Conservation (phyloP, 106 monocot species). For the Phalaenopsis aphrodite region DNA sequence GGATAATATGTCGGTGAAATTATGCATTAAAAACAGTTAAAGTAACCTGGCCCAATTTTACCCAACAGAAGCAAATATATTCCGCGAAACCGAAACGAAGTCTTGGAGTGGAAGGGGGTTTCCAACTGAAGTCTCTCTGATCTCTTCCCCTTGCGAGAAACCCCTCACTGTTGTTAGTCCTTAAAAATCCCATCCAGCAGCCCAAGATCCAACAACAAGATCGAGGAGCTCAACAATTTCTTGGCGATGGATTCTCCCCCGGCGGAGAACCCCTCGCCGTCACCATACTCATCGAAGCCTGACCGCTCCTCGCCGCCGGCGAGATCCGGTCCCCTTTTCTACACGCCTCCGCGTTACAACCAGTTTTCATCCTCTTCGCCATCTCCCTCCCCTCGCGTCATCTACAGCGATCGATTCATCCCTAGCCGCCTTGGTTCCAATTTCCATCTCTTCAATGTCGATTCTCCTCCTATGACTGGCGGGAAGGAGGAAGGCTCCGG, state of each 20-base stretch:
- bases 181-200: background rate
- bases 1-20: too few species aligned
- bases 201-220: background rate
- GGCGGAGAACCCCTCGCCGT: slow-evolving; percentile 22
- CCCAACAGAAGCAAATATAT: slow-evolving; percentile 4
- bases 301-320: background rate
- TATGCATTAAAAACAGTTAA: too few species aligned
- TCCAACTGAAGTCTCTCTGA: background rate
- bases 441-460: slow-evolving; percentile 55
- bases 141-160: background rate
- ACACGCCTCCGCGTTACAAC: slow-evolving; percentile 3
- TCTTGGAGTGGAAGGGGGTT: background rate
- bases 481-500: slow-evolving; percentile 24
- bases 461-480: slow-evolving; percentile 4
- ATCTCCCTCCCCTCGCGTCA: slow-evolving; percentile 20
- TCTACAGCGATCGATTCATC: slow-evolving; percentile 81
- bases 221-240: background rate
- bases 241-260: slow-evolving; percentile 11
- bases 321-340: slow-evolving; percentile 6
- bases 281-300: slow-evolving; percentile 5
- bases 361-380: slow-evolving; percentile 11
- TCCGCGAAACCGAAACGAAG: slow-evolving; percentile 4
- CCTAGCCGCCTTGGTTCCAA: slow-evolving; percentile 70
- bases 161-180: background rate
- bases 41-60: background rate